Conservation (phyloP, 2,329 filamentous ascomycete genomes). For the Thielaviopsis euricoi region DNA sequence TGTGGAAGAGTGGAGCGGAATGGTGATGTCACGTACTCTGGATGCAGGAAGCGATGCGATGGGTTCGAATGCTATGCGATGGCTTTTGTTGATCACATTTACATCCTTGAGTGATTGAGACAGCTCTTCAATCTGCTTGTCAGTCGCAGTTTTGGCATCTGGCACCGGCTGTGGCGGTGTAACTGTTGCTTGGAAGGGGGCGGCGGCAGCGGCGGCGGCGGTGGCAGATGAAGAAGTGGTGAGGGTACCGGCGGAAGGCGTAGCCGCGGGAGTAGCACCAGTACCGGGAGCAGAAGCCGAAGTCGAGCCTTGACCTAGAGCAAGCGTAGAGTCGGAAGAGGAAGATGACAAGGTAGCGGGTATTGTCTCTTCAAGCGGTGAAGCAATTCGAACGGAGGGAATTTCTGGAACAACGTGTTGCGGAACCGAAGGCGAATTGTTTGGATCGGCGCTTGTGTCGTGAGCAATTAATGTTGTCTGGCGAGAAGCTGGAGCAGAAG, state of each 20-base stretch:
- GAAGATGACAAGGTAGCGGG: constrained; percentile 1
- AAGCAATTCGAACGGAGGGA: constrained; percentile 9
- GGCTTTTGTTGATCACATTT: constrained; percentile 3
- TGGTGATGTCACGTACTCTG: constrained; percentile 41
- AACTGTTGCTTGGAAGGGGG: constrained; percentile 7
- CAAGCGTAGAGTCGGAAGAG: not conserved
- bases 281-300: too few relatives aligned
- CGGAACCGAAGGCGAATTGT: too few relatives aligned
- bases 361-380: constrained; percentile 1
- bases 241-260: too few relatives aligned
- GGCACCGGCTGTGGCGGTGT: constrained; percentile 6
- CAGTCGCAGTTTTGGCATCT: not conserved
- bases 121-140: constrained; percentile 5
- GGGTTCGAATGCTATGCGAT: constrained; percentile 50
- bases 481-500: constrained; percentile 5
- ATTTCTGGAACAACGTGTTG: not conserved
- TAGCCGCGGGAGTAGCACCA: too few relatives aligned
- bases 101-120: constrained; percentile 9
- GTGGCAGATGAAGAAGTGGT: not conserved
- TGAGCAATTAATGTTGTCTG: constrained; percentile 6
- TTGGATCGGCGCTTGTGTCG: not conserved
- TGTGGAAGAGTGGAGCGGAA: constrained; percentile 5
- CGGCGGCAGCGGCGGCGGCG: not conserved
- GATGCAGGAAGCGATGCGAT: constrained; percentile 67
- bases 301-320: too few relatives aligned